phyloP scores from a whole-genome alignment of 805 yeast genomes.

The Candida manassasensis region DNA sequence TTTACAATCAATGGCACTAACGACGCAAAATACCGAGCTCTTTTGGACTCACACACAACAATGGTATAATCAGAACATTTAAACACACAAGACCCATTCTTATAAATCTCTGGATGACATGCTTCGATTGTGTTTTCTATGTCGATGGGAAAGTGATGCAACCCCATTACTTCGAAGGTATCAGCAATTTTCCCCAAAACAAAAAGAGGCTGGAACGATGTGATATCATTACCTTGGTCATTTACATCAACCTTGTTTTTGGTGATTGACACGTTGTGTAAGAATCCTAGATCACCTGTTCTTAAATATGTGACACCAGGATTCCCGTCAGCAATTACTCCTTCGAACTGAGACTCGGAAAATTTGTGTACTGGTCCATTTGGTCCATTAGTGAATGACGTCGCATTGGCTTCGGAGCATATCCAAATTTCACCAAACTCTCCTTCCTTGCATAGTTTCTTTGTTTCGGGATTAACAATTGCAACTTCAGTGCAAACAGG shows the following conservation, averaged over 20 bases:
- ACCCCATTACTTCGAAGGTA: conserved; percentile 86
- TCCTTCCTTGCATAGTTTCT: conserved; percentile 72
- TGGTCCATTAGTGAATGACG: conserved; percentile 53
- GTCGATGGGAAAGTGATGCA: conserved; percentile 86
- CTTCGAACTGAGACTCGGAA: conserved; percentile 49
- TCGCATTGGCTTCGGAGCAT: conserved; percentile 76
- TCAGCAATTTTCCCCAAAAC: conserved; percentile 80
- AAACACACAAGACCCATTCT: conserved; percentile 57
- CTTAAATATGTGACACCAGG: conserved; percentile 59
- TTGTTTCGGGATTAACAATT: conserved; percentile 91
- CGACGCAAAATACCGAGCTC: conserved; percentile 55
- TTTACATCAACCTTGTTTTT: conserved; percentile 32
- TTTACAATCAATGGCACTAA: conserved; percentile 81
- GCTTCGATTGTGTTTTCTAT: conserved; percentile 53
- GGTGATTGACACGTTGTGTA: conserved; percentile 62
- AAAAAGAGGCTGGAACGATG: conserved; percentile 69
- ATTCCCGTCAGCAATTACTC: conserved; percentile 61
- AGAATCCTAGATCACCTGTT: conserved; percentile 92
- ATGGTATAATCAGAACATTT: conserved; percentile 79
- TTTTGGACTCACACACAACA: conserved; percentile 62
- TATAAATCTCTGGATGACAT: conserved; percentile 55
- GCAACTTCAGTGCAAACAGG: conserved; percentile 93
- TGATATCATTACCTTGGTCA: conserved; percentile 16
- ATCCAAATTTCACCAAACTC: conserved; percentile 98
- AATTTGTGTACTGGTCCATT: conserved; percentile 50